Conservation (phyloP, 2,329 filamentous ascomycete species). For the Scedosporium boydii region DNA sequence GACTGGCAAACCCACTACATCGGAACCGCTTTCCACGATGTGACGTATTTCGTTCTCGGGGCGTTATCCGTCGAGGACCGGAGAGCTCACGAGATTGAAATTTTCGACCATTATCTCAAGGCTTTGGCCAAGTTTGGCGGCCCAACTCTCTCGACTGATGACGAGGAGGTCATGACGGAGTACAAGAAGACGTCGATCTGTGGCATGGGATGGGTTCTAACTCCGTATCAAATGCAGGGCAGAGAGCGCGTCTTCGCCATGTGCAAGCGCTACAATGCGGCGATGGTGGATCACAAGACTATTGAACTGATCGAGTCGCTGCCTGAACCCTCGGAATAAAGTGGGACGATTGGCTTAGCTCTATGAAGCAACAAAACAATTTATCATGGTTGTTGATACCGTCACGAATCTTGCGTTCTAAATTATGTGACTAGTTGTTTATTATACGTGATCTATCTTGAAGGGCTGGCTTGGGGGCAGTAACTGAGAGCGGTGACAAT, state of each 20-base stretch:
- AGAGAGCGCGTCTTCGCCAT: constrained; percentile 14
- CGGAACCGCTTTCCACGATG: constrained; percentile 25
- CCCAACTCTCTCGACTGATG: constrained; percentile 15
- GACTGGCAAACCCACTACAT: constrained; percentile 27
- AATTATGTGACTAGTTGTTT: too few relatives aligned
- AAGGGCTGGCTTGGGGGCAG: too few relatives aligned
- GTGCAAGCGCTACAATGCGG: too few relatives aligned
- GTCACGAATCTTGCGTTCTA: too few relatives aligned
- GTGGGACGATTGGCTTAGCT: too few relatives aligned
- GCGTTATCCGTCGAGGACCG: constrained; percentile 23
- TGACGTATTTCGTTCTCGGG: constrained; percentile 23
- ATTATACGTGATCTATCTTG: too few relatives aligned
- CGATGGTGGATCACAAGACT: too few relatives aligned
- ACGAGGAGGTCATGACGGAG: constrained; percentile 17
- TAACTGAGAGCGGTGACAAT: too few relatives aligned
- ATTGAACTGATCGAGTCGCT: too few relatives aligned
- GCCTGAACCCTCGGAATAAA: too few relatives aligned
- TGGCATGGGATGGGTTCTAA: constrained; percentile 19
- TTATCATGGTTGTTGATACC: too few relatives aligned
- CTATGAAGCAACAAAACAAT: too few relatives aligned
- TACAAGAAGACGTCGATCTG: constrained; percentile 18
- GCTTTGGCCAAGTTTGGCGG: constrained; percentile 16
- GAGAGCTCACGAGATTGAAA: constrained; percentile 20
- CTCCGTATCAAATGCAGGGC: constrained; percentile 42
- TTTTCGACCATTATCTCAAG: constrained; percentile 23